phyloP scores from a whole-genome alignment of 108 stramenopile species.

The Cyclotella baltica region DNA sequence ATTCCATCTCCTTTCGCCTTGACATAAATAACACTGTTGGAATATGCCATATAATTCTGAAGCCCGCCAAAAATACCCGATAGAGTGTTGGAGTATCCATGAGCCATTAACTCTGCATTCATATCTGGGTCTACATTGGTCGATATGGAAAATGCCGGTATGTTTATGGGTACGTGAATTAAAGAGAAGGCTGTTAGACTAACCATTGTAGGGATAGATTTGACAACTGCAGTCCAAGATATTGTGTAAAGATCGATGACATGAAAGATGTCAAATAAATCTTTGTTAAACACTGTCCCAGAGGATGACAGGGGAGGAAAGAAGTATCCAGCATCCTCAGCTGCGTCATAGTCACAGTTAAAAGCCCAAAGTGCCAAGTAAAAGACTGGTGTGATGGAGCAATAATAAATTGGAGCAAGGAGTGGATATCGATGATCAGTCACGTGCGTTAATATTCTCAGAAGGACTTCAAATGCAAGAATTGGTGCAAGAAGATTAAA shows the following conservation, averaged over 20 bases:
- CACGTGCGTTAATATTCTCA: slow-evolving; percentile 59
- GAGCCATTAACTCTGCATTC: slow-evolving; percentile 82
- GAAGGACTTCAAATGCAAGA: slow-evolving; percentile 63
- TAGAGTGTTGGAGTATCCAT: slow-evolving; percentile 77
- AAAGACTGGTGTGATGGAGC: slow-evolving; percentile 77
- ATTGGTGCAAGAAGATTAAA: slow-evolving; percentile 57
- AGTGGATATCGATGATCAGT: slow-evolving; percentile 64
- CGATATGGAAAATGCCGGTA: slow-evolving; percentile 84
- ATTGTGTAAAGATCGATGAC: slow-evolving; percentile 16
- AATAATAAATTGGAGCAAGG: slow-evolving; percentile 82
- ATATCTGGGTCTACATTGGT: slow-evolving; percentile 75
- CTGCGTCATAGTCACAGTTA: background rate
- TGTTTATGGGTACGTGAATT: slow-evolving; percentile 79
- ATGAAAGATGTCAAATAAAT: slow-evolving; percentile 34
- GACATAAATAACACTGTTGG: slow-evolving; percentile 67
- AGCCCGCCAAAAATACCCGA: slow-evolving; percentile 70
- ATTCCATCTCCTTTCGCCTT: slow-evolving; percentile 74
- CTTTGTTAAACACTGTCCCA: slow-evolving; percentile 8
- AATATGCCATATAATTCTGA: slow-evolving; percentile 84
- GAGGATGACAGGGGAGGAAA: slow-evolving; percentile 62
- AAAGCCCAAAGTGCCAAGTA: slow-evolving; percentile 52
- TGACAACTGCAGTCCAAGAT: slow-evolving; percentile 65
- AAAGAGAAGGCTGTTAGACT: slow-evolving; percentile 74
- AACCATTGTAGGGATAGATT: slow-evolving; percentile 66
- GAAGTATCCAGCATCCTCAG: slow-evolving; percentile 58